phyloP scores from a whole-genome alignment of 2,329 filamentous ascomycete species.

The Aaosphaeria arxii region DNA sequence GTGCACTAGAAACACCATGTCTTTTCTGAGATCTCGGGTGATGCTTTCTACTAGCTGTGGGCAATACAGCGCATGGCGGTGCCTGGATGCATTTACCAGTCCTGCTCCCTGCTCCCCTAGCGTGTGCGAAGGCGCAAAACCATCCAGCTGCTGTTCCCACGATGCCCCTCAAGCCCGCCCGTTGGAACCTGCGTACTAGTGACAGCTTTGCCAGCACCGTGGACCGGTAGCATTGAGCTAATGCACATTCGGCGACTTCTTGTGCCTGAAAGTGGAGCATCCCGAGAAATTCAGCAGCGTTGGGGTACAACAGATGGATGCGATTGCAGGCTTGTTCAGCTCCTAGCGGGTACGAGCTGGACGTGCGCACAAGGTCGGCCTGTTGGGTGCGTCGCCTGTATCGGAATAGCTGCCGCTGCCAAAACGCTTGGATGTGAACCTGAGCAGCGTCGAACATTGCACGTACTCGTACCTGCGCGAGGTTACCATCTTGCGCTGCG shows the following conservation, averaged over 20 bases:
- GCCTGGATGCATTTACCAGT: too few relatives aligned
- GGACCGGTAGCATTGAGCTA: constrained; percentile 8
- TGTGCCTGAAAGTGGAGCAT: constrained; percentile 2
- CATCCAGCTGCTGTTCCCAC: too few relatives aligned
- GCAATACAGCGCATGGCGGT: too few relatives aligned
- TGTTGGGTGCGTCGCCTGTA: constrained; percentile 1
- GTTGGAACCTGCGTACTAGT: background rate
- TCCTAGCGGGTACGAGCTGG: constrained; percentile 3
- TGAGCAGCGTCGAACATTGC: constrained; percentile 1
- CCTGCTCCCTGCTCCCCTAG: too few relatives aligned
- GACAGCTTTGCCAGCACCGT: background rate
- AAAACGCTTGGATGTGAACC: background rate
- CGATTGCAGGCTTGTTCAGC: constrained; percentile 5
- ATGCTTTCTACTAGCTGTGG: too few relatives aligned
- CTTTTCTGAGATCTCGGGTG: too few relatives aligned
- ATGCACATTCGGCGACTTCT: constrained; percentile 11
- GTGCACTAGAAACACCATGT: too few relatives aligned
- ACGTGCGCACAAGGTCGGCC: constrained; percentile 8
- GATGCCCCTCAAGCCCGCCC: background rate
- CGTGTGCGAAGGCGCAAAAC: too few relatives aligned
- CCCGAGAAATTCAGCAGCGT: constrained; percentile 1
- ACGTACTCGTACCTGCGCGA: background rate
- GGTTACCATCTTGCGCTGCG: background rate
- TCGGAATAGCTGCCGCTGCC: constrained; percentile 19
- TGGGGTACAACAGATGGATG: background rate